phyloP scores from a whole-genome alignment of 306 rosid genomes.

The Dryas alaskensis region DNA sequence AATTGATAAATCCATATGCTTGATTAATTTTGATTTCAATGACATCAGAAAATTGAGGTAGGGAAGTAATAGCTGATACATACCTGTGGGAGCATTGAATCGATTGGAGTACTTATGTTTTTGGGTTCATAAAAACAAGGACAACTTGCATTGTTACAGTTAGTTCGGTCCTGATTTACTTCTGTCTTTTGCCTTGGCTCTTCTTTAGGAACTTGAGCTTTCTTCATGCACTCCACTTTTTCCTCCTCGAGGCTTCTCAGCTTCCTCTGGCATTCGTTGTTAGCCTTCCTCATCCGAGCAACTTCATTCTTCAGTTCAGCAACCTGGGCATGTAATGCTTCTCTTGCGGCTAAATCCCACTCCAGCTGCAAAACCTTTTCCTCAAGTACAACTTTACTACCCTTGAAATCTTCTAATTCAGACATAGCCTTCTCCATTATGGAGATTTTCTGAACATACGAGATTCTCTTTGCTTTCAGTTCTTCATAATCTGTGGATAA shows the following conservation, averaged over 20 bases:
- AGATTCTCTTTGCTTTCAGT: slow-evolving; percentile 42
- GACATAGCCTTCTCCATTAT: slow-evolving; percentile 30
- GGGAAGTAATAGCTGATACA: slow-evolving; percentile 6
- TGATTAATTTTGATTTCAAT: not conserved
- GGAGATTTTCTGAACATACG: slow-evolving; percentile 33
- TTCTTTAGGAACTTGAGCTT: slow-evolving; percentile 47
- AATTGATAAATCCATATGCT: not conserved
- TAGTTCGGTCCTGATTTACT: slow-evolving; percentile 42
- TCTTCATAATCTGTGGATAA: slow-evolving; percentile 49
- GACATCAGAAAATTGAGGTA: not conserved
- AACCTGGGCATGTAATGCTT: slow-evolving; percentile 28
- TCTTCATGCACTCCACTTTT: slow-evolving; percentile 36
- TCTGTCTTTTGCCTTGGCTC: slow-evolving; percentile 44
- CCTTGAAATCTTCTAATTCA: slow-evolving; percentile 41
- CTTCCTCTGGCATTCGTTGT: slow-evolving; percentile 27
- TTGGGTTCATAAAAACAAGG: slow-evolving; percentile 5
- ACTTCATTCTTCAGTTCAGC: slow-evolving; percentile 41
- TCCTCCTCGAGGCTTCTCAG: slow-evolving; percentile 40
- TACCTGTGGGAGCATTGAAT: slow-evolving; percentile 36
- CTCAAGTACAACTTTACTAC: slow-evolving; percentile 36
- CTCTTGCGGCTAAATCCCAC: slow-evolving; percentile 43
- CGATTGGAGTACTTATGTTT: slow-evolving; percentile 4
- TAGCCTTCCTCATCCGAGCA: slow-evolving; percentile 30
- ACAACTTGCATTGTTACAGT: slow-evolving; percentile 15
- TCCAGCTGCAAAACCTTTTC: slow-evolving; percentile 54